These are phyloP conservation scores for Spinacia oleracea DNA, from an alignment of 179 eudicot species.

Conservation along the genomic window DNA sequence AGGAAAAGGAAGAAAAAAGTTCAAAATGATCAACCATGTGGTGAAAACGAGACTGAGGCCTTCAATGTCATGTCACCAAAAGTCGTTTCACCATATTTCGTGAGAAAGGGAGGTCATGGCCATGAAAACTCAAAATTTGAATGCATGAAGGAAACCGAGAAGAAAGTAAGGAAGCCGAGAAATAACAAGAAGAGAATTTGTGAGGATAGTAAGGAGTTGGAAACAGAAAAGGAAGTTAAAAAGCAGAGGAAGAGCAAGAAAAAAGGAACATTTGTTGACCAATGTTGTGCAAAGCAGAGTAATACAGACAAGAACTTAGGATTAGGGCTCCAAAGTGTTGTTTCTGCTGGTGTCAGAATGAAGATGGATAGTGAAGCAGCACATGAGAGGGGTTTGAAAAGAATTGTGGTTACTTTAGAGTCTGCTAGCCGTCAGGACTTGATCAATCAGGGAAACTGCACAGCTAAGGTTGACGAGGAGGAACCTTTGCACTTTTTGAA, in stretches of 20 bases:
- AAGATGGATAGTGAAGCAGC: conserved; percentile 5
- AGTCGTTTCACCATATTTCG: conserved; percentile 27
- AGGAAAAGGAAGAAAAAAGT: conserved; percentile 20
- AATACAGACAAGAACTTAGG: conserved; percentile 12
- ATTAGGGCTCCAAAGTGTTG: background rate
- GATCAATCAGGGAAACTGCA: background rate
- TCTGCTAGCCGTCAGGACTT: background rate
- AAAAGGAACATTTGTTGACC: background rate
- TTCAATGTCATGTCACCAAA: conserved; percentile 5
- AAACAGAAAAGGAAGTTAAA: conserved; percentile 10
- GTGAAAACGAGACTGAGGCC: conserved; percentile 13
- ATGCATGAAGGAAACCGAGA: conserved; percentile 4
- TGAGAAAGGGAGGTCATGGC: conserved; percentile 10
- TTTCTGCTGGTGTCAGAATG: conserved; percentile 11
- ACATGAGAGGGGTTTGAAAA: conserved; percentile 6
- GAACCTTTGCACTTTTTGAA: conserved; percentile 14
- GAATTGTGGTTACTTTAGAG: conserved; percentile 2
- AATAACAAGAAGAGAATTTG: conserved; percentile 9
- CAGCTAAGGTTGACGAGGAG: background rate
- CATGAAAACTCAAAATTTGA: conserved; percentile 7
- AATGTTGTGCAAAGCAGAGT: conserved; percentile 7
- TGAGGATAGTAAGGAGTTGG: conserved; percentile 12
- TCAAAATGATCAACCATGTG: conserved; percentile 10
- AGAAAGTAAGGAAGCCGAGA: conserved; percentile 25
- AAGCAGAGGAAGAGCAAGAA: conserved; percentile 26